Evolutionary conservation across 192 early-diverging fungal species (phyloP).

Genomic region (Coemansia sp.): DNA sequence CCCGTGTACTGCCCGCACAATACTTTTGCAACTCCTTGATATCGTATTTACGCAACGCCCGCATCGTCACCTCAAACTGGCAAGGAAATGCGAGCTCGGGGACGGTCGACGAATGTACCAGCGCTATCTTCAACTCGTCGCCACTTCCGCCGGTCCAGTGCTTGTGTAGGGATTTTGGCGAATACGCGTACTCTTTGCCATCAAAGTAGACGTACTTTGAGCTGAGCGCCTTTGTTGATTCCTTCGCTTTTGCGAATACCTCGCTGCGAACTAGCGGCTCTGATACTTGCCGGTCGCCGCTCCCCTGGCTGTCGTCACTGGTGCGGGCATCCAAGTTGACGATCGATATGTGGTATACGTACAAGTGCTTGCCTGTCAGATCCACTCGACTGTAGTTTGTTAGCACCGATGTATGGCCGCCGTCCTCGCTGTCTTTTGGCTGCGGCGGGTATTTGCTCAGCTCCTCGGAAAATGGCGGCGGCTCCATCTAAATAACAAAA

Average conservation of each 20-base stretch:
- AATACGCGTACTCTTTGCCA: conserved; percentile 28
- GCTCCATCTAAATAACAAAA: neutral
- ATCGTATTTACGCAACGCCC: conserved; percentile 22
- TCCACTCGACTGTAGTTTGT: conserved; percentile 16
- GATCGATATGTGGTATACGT: conserved; percentile 40
- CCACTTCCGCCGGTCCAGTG: neutral
- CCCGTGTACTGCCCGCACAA: neutral
- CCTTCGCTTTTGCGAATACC: neutral
- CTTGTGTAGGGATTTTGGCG: conserved; percentile 13
- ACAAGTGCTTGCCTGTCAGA: conserved; percentile 12
- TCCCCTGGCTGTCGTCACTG: neutral
- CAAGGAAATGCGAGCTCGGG: neutral
- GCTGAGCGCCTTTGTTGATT: neutral
- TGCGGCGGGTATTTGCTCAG: conserved; percentile 6
- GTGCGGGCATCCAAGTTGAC: conserved; percentile 25
- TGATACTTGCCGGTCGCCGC: neutral
- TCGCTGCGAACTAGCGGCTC: conserved; percentile 1
- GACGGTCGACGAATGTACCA: neutral
- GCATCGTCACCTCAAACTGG: conserved; percentile 14
- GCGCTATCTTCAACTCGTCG: neutral
- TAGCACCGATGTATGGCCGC: neutral
- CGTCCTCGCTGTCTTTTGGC: neutral
- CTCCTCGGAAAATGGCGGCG: neutral
- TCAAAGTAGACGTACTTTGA: conserved; percentile 19
- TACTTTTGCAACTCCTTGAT: conserved; percentile 2